Base-by-base conservation (phyloP, 2,329 filamentous ascomycete genomes). In the Sphaerulina musiva region DNA sequence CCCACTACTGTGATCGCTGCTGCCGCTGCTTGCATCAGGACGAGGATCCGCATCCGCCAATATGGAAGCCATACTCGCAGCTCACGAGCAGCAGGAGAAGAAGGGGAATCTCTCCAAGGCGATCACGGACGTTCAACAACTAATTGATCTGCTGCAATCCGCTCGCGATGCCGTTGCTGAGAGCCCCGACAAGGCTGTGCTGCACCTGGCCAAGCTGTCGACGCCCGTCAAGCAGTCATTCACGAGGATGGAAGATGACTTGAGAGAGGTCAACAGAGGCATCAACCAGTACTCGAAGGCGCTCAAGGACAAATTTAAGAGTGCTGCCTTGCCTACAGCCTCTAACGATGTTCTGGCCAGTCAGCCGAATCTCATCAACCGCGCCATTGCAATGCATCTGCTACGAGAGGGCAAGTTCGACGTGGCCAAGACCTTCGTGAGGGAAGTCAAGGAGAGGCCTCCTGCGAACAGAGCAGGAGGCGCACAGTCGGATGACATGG, bases 301-400 rank as follows among this genome's bases (percentile, higher is more conserved):
- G 5, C 76, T 98, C 31, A 89, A 95, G 70, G 89, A 84, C 78
- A 80, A 86, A 65, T 86, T 83, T 68, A 85, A 85, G 73, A 80
- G 82, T 57, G 80, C 80, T 57, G 82, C 84, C 11, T 76, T 87
- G 11, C 82, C 92, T 0, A 87, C 85, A 11, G 86, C 83, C 65
- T 87, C 91, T 54, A 84, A 89, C 8, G 89, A 95, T 71, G 86
- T 84, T 34, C 83, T 96, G 70, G 84, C 82, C 1, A 80, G 84
- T 17, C 84, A 95, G 61, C 80, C 86, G 3, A 77, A 80, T 12
- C 78, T 96, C 10, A 89, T 97, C 68, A 95, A 96, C 72, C 83
- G 91, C 53, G 92, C 93, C 6, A 95, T 98, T 63, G 88, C 88
- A 8, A 96, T 97, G 90, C 93, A 98, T 68, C 80, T 98, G 20